phyloP scores from a whole-genome alignment of 306 rosid genomes.

The Astragalus glycyphyllos region DNA sequence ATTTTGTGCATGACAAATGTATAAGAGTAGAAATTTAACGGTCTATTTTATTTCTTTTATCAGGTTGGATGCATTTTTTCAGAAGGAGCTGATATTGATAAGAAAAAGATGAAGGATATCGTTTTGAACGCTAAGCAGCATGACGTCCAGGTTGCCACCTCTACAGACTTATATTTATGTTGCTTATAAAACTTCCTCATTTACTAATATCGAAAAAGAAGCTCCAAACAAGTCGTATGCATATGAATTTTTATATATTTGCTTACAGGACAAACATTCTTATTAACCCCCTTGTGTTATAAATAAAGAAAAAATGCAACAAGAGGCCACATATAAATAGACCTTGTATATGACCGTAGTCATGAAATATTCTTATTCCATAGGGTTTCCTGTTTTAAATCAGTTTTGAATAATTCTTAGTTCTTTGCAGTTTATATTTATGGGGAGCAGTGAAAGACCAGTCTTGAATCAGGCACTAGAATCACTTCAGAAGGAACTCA shows the following conservation, averaged over 20 bases:
- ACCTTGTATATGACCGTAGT: constrained; percentile 13
- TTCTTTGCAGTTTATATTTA: constrained; percentile 67
- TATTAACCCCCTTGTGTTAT: constrained; percentile 23
- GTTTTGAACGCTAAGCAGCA: constrained; percentile 50
- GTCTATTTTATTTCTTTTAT: neutral
- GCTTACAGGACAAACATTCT: constrained; percentile 5
- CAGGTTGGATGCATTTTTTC: constrained; percentile 82
- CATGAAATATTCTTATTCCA: constrained; percentile 21
- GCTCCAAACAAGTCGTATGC: constrained; percentile 19
- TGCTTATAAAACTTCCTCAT: constrained; percentile 27
- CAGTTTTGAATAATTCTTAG: constrained; percentile 42
- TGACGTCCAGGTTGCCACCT: constrained; percentile 69
- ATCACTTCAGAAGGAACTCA: constrained; percentile 56
- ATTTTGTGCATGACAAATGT: constrained; percentile 17
- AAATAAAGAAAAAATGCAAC: constrained; percentile 31
- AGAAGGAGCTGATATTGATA: constrained; percentile 58
- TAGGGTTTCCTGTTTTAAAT: constrained; percentile 33
- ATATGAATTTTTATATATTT: constrained; percentile 16
- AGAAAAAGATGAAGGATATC: constrained; percentile 54
- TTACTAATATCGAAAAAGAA: neutral
- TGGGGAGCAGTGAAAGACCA: constrained; percentile 52
- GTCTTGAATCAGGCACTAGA: constrained; percentile 48
- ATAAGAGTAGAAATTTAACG: constrained; percentile 7
- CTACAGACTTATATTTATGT: constrained; percentile 30
- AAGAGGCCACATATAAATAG: constrained; percentile 26